Conservation (phyloP, 192 early-diverging fungal genomes). For the Linnemannia schmuckeri region DNA sequence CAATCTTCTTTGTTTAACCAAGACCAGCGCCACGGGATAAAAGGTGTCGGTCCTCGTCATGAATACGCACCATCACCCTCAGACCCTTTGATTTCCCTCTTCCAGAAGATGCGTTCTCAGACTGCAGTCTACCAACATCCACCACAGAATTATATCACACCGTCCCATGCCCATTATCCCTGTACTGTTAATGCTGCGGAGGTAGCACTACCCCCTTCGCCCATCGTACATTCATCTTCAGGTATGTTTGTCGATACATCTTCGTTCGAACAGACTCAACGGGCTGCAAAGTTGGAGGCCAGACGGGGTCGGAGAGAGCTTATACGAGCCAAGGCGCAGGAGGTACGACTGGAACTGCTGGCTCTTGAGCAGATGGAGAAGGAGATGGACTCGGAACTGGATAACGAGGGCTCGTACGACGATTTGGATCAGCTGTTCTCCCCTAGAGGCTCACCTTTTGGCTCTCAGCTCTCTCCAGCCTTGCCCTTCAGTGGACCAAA, state of each 20-base stretch:
- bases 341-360: constrained; percentile 33
- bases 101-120: not conserved
- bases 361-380: constrained; percentile 37
- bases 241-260: not conserved
- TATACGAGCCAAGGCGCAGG: constrained; percentile 27
- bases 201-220: not conserved
- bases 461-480: not conserved
- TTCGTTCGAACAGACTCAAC: not conserved
- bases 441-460: not conserved
- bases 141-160: not conserved
- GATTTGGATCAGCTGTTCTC: not conserved
- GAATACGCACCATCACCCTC: not conserved
- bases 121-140: not conserved
- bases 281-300: not conserved
- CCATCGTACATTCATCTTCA: not conserved
- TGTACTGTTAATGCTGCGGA: not conserved
- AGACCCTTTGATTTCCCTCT: constrained; percentile 5
- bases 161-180: not conserved
- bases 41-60: not conserved
- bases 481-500: not conserved
- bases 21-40: not conserved
- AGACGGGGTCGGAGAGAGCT: constrained; percentile 14
- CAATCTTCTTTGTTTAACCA: not conserved
- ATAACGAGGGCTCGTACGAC: not conserved
- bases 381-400: constrained; percentile 9